Conservation (phyloP, 805 yeast genomes). For the Ogataea degrootiae region DNA sequence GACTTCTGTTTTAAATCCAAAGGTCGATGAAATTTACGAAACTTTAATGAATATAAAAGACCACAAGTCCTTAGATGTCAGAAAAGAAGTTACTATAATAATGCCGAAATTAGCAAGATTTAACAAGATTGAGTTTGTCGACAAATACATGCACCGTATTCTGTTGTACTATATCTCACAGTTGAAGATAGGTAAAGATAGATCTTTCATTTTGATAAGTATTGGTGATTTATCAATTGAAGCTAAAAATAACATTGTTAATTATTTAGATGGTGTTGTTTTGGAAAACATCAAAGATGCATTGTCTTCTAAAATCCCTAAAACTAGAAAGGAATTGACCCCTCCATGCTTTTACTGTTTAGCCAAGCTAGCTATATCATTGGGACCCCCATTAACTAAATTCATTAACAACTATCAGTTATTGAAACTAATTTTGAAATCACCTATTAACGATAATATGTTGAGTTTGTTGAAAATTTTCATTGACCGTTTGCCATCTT, state of each 20-base stretch:
- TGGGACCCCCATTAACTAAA: constrained; percentile 90
- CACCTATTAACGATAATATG: constrained; percentile 81
- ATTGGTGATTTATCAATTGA: constrained; percentile 81
- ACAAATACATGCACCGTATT: constrained; percentile 74
- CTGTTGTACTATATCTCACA: constrained; percentile 73
- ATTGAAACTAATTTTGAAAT: constrained; percentile 70
- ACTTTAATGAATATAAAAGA: constrained; percentile 70
- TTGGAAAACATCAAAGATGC: constrained; percentile 80
- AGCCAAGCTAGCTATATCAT: constrained; percentile 79
- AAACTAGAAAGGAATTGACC: constrained; percentile 67
- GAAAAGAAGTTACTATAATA: constrained; percentile 80
- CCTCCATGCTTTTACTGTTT: constrained; percentile 86
- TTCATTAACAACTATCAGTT: constrained; percentile 74
- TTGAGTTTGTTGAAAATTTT: constrained; percentile 67
- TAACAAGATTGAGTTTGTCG: constrained; percentile 70
- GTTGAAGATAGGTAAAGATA: constrained; percentile 66
- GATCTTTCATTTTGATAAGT: constrained; percentile 68
- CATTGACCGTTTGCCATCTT: constrained; percentile 70
- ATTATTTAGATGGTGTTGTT: constrained; percentile 86
- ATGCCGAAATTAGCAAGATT: constrained; percentile 80
- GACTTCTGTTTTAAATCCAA: constrained; percentile 66
- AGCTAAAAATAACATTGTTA: constrained; percentile 79
- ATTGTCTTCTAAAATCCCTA: constrained; percentile 53
- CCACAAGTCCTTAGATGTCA: constrained; percentile 66
- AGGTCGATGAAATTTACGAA: constrained; percentile 73